Percentiles rank a stretch among this genome's conserved stretches.
Conservation (phyloP, 768 basidiomycete genomes). For the Cystobasidium onofrii region DNA sequence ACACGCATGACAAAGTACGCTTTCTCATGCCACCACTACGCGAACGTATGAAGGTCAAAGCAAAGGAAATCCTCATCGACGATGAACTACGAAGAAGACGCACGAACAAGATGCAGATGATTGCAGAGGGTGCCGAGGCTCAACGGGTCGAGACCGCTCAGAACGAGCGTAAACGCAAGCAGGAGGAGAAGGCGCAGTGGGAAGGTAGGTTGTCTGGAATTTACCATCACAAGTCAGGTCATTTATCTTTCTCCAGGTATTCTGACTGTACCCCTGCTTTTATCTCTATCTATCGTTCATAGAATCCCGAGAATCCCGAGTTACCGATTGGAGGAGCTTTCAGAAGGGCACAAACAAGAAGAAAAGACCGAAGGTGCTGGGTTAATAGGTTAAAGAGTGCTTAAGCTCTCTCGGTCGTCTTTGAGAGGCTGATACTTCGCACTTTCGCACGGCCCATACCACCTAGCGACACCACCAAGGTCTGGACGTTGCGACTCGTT, state of each 20-base stretch:
- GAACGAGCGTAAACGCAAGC: constrained; percentile 67
- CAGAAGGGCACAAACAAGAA: constrained; percentile 38
- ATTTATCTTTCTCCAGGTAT: too few relatives aligned
- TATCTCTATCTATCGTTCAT: background rate
- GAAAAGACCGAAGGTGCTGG: constrained; percentile 36
- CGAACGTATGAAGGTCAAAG: constrained; percentile 59
- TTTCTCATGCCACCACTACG: constrained; percentile 58
- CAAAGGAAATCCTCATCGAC: constrained; percentile 78
- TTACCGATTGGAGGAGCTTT: constrained; percentile 39
- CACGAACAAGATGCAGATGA: constrained; percentile 51
- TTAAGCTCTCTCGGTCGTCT: background rate
- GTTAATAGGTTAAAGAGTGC: constrained; percentile 20
- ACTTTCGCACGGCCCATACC: background rate
- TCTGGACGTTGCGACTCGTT: background rate
- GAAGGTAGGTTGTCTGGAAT: constrained; percentile 76
- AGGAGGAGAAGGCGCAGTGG: constrained; percentile 78
- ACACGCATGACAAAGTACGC: constrained; percentile 55
- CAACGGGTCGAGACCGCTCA: constrained; percentile 83
- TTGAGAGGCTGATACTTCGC: background rate
- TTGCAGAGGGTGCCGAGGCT: constrained; percentile 67
- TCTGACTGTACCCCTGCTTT: background rate
- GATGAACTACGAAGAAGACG: constrained; percentile 78
- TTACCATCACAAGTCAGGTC: too few relatives aligned
- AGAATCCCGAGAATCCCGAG: constrained; percentile 40
- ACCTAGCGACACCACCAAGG: background rate